These are phyloP conservation scores for Ziziphus jujuba DNA, from an alignment of 306 rosid genomes.

Conservation along the genomic window DNA sequence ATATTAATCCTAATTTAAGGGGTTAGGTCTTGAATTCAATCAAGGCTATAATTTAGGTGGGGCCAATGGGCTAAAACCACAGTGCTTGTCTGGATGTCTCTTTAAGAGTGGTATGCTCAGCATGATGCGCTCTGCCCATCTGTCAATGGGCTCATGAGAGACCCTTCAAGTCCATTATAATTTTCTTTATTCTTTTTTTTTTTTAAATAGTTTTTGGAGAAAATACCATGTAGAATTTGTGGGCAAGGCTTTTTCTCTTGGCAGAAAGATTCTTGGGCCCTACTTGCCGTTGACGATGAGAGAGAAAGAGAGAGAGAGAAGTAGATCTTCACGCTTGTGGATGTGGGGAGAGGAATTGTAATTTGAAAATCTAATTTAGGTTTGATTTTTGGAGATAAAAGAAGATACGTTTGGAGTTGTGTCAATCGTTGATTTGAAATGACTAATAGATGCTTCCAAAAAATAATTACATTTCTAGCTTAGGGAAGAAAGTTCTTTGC, in stretches of 20 bases:
- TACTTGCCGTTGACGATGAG: too few relatives aligned
- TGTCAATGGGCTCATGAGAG: not conserved
- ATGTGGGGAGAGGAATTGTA: not conserved
- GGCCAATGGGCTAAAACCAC: conserved; percentile 26
- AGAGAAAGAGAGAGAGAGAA: conserved; percentile 1
- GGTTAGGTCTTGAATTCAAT: too few relatives aligned
- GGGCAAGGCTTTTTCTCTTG: not conserved
- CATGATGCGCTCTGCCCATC: not conserved
- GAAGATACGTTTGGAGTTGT: not conserved
- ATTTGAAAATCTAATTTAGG: not conserved
- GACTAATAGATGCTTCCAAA: too few relatives aligned
- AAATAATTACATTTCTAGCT: too few relatives aligned
- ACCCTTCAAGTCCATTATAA: too few relatives aligned
- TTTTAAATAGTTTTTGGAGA: not conserved
- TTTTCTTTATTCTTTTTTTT: not conserved
- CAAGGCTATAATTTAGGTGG: too few relatives aligned
- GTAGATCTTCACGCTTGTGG: not conserved
- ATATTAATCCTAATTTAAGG: too few relatives aligned
- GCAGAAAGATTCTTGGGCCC: conserved; percentile 18
- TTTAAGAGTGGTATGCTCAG: too few relatives aligned
- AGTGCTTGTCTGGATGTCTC: conserved; percentile 41
- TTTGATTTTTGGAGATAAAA: not conserved
- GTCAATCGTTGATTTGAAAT: too few relatives aligned
- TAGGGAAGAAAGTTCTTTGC: too few relatives aligned
- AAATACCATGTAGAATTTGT: not conserved